Percentiles rank a stretch among this genome's conserved stretches.
Evolutionary conservation across 2,329 filamentous ascomycete genomes (phyloP).

Genomic region (Hypomyces rosellus): DNA sequence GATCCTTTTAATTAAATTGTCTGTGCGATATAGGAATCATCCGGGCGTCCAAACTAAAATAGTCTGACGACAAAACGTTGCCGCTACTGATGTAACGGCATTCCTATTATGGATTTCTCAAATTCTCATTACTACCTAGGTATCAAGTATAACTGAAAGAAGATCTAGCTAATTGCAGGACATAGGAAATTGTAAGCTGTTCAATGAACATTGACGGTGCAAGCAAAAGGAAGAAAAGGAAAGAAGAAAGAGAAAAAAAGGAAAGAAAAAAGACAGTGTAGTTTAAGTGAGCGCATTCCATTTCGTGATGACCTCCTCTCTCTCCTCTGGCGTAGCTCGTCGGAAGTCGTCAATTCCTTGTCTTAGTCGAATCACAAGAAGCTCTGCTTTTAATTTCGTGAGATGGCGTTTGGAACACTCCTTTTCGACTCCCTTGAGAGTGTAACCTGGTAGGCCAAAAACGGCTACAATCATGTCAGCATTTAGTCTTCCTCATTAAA

Average conservation of each 20-base stretch:
- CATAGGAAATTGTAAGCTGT: no score
- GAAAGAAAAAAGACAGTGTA: neutral
- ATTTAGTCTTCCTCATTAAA: neutral
- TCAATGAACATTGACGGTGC: no score
- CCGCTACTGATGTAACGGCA: no score
- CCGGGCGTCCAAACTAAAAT: no score
- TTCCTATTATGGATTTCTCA: no score
- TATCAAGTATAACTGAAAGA: no score
- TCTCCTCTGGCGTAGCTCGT: conserved; percentile 15
- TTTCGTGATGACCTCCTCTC: conserved; percentile 18
- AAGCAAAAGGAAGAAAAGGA: neutral
- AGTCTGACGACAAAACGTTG: no score
- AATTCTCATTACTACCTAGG: no score
- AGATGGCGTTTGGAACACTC: conserved; percentile 33
- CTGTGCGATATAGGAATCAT: no score
- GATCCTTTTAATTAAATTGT: no score
- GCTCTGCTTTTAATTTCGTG: conserved; percentile 26
- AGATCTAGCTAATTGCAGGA: no score
- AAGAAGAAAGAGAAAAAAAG: neutral
- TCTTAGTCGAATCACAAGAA: conserved; percentile 26
- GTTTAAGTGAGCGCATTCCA: conserved; percentile 17
- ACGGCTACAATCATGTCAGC: conserved; percentile 27
- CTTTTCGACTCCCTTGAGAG: conserved; percentile 48
- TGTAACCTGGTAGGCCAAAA: conserved; percentile 43
- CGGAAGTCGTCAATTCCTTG: conserved; percentile 25